Evolutionary conservation across 805 yeast genomes (phyloP).

Genomic region (Jamesozyma hellenica): DNA sequence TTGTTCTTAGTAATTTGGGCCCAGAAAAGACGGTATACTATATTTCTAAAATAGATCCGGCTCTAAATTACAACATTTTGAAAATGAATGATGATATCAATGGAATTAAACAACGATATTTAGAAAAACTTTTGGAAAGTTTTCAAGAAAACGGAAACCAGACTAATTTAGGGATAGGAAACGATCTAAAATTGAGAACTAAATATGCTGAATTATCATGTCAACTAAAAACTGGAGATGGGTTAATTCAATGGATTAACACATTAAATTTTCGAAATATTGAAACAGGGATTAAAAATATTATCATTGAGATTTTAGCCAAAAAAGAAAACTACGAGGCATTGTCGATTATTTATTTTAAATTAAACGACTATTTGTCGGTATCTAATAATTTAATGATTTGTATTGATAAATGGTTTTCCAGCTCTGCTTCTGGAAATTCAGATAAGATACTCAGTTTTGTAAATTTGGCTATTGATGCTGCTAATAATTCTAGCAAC

Average conservation of each 20-base stretch:
- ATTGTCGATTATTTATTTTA: constrained; percentile 12
- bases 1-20: constrained; percentile 5
- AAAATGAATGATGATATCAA: neutral
- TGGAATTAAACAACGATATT: constrained; percentile 10
- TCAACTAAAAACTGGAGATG: constrained; percentile 4
- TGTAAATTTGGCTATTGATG: constrained; percentile 10
- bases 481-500: constrained; percentile 4
- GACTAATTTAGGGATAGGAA: neutral
- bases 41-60: constrained; percentile 11
- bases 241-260: constrained; percentile 13
- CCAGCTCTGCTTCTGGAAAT: neutral
- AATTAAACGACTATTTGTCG: constrained; percentile 9
- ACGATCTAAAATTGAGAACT: constrained; percentile 5
- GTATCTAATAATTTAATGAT: constrained; percentile 13
- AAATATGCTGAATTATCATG: constrained; percentile 15
- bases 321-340: constrained; percentile 12
- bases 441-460: constrained; percentile 6
- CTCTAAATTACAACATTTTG: constrained; percentile 13
- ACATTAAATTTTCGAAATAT: constrained; percentile 8
- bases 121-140: constrained; percentile 10
- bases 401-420: constrained; percentile 13
- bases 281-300: constrained; percentile 6
- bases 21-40: constrained; percentile 4
- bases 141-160: neutral
- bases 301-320: constrained; percentile 7